Base-by-base conservation (phyloP, 768 basidiomycete species). In the Lentinula edodes region DNA sequence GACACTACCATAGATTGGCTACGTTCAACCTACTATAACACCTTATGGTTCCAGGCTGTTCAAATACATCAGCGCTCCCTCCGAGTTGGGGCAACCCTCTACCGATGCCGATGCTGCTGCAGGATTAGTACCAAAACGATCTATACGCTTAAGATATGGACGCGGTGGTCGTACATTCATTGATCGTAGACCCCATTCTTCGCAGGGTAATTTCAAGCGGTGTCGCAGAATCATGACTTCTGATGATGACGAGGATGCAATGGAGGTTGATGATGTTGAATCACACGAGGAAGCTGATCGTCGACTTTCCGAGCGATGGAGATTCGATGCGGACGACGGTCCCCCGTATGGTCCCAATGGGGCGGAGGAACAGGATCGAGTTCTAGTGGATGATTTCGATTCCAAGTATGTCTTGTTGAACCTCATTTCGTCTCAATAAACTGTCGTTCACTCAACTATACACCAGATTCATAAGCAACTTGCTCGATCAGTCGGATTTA, bases 121-220 rank as follows among this genome's bases (percentile, higher is more conserved):
- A 43, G 51, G 52, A 69, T 8, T 70, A 68, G 13, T 69, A 67
- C 45, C 69, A 62, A 39, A 64, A 16, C 80, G 81, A 10, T 77
- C 85, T 2, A 77, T 93, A 60, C 90, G 95, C 63, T 67, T 89
- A 52, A 89, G 96, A 8, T 73, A 82, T 61, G 94, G 94, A 1
- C 90, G 96, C 59, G 91, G 90, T 38, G 95, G 95, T 3, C 83
- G 91, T 34, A 70, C 87, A 13, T 76, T 86, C 64, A 66, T 96
- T 16, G 94, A 97, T 74, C 83, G 96, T 53, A 83, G 88, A 13
- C 72, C 76, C 61, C 65, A 73, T 46, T 58, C 50, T 15, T 64
- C 42, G 10, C 35, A 23, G 2, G 20, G 34, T 7, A 42, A 39
- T 8, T 39, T 68, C 70, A 51, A 81, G 74, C 53, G 82, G 82